Percentiles rank a stretch among this genome's conserved stretches.
phyloP scores from a whole-genome alignment of 805 yeast genomes.

The Candida dajiaensis region DNA sequence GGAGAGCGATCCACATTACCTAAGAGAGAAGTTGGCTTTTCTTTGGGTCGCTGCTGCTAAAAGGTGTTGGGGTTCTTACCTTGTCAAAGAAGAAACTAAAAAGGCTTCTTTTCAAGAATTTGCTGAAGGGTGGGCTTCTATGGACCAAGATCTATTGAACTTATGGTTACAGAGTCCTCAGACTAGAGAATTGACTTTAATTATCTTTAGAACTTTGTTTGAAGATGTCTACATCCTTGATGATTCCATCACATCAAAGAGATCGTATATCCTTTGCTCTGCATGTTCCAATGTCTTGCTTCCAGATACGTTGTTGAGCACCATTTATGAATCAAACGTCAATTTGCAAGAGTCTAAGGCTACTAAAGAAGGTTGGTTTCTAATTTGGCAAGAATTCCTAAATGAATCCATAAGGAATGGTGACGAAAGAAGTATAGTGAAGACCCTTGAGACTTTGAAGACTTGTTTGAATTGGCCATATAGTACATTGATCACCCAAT shows the following conservation, averaged over 20 bases:
- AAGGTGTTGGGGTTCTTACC: slow-evolving; percentile 79
- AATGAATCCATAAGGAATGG: slow-evolving; percentile 37
- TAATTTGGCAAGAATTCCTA: slow-evolving; percentile 59
- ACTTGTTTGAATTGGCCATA: slow-evolving; percentile 90
- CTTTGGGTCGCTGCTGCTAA: slow-evolving; percentile 91
- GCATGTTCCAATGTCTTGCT: slow-evolving; percentile 80
- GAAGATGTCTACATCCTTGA: slow-evolving; percentile 91
- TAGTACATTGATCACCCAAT: slow-evolving; percentile 63
- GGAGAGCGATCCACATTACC: slow-evolving; percentile 76
- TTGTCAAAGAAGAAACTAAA: slow-evolving; percentile 31
- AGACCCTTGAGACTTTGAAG: slow-evolving; percentile 75
- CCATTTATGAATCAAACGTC: slow-evolving; percentile 61
- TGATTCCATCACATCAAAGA: slow-evolving; percentile 80
- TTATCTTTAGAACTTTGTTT: slow-evolving; percentile 78
- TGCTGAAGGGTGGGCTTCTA: slow-evolving; percentile 71
- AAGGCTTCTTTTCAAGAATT: slow-evolving; percentile 42
- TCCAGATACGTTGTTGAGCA: slow-evolving; percentile 56
- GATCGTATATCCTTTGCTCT: slow-evolving; percentile 73
- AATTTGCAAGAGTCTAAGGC: slow-evolving; percentile 60
- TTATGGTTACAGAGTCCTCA: slow-evolving; percentile 65
- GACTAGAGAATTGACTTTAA: slow-evolving; percentile 70
- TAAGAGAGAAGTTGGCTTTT: slow-evolving; percentile 83
- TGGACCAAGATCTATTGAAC: slow-evolving; percentile 73
- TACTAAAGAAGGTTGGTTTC: slow-evolving; percentile 80
- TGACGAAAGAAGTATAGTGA: slow-evolving; percentile 47